A percentile compares a stretch with the other conserved stretches of the same genome.
Conservation (phyloP, 1,139 yeast genomes). For the Nakaseomyces delphensis region DNA sequence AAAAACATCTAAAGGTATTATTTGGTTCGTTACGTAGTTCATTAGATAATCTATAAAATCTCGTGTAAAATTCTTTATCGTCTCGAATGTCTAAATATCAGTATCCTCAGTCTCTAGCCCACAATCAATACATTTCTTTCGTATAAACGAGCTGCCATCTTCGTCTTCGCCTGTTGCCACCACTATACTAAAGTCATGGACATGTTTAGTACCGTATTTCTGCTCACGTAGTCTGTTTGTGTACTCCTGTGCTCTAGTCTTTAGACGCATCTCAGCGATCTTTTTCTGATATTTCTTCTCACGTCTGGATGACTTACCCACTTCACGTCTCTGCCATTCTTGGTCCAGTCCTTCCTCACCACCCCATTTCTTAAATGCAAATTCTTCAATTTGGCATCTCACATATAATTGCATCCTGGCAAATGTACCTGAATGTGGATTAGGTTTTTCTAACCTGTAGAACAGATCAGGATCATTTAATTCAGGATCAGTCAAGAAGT, state of each 20-base stretch:
- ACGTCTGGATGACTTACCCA: slow-evolving; percentile 57
- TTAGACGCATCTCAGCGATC: slow-evolving; percentile 76
- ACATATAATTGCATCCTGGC: slow-evolving; percentile 88
- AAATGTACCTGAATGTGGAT: slow-evolving; percentile 84
- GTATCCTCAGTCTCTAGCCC: slow-evolving; percentile 80
- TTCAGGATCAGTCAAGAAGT: slow-evolving; percentile 87
- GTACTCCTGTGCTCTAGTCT: slow-evolving; percentile 86
- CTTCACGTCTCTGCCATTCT: slow-evolving; percentile 87
- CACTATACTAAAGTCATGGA: slow-evolving; percentile 72
- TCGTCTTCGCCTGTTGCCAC: slow-evolving; percentile 35
- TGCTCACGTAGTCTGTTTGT: slow-evolving; percentile 57
- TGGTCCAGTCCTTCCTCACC: slow-evolving; percentile 77
- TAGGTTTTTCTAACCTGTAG: slow-evolving; percentile 78
- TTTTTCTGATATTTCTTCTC: slow-evolving; percentile 72
- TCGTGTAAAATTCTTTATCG: no score
- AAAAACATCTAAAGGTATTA: not conserved
- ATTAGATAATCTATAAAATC: not conserved
- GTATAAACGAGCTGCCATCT: slow-evolving; percentile 41
- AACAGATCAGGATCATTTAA: slow-evolving; percentile 59
- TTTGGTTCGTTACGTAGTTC: not conserved
- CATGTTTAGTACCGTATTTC: slow-evolving; percentile 49
- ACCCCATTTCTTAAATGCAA: slow-evolving; percentile 93
- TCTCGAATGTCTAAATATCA: slow-evolving; percentile 10
- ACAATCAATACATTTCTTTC: slow-evolving; percentile 66
- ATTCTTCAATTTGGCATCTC: slow-evolving; percentile 83